Evolutionary conservation across 164 flowering plant species (phyloP), one percentile per base, ranked within the genome.

Genomic region (Piper longum): DNA sequence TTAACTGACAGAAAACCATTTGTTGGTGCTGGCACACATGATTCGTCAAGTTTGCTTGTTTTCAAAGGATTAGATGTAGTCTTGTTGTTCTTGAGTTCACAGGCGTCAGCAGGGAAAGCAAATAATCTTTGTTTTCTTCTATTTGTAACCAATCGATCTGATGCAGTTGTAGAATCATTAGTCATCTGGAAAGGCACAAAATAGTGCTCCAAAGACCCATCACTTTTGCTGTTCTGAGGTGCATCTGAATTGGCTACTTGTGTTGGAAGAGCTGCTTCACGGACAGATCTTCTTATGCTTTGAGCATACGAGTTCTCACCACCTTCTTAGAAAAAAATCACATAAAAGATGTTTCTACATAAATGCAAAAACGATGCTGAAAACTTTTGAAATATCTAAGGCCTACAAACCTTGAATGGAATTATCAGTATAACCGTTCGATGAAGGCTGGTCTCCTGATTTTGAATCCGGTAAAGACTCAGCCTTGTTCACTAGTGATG

Each of bases 241-340:
- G 84, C 76, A 63, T 79, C 95, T 16, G 68, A 64, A 65, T 71
- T 79, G 74, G 74, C 75, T 52, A 84, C 73, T 59, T 73, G 84
- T 61, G 71, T 67, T 36, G 82, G 71, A 56, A 95, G 73, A 70
- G 97, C 99, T 56, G 95, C 93, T 81, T 88, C 96, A 72, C 97
- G 81, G 36, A 95, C 95, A 57, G 93, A 87, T 75, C 87, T 77
- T 81, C 86, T 91, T 63, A 95, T 61, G 67, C 83, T 79, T 71
- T 82, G 91, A 57, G 86, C 84, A 76, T 70, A 85, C 54, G 72
- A 75, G 70, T 36, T 69, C 62, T 85, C 89, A 70, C 73, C 68
- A 39, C 82, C 96, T 87, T 84, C 14, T 48, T 1, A 12, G 14
- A 5, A 48, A 48, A 8, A 48, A 48, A 9, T 9, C 40, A 8